phyloP scores from a whole-genome alignment of 2,329 filamentous ascomycete genomes.

The Coniochaeta sp. region DNA sequence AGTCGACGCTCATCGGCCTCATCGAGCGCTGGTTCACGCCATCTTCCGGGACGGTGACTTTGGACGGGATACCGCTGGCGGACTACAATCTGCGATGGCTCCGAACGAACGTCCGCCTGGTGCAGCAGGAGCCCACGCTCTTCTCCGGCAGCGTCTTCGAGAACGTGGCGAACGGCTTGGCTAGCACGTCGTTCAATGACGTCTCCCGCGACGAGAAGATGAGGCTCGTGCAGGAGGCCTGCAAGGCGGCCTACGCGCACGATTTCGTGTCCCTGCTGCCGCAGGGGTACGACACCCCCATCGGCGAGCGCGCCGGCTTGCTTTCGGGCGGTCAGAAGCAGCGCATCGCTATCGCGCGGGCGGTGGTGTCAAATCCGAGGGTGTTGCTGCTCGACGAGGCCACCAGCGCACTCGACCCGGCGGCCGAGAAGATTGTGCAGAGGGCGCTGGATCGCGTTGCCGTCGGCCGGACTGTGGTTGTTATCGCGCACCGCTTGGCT shows the following conservation, averaged over 20 bases:
- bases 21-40: conserved; percentile 33
- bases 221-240: neutral
- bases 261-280: conserved; percentile 16
- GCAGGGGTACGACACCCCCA: conserved; percentile 41
- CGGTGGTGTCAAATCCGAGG: conserved; percentile 30
- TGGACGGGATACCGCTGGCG: conserved; percentile 6
- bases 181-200: conserved; percentile 27
- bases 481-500: conserved; percentile 48
- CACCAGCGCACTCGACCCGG: conserved; percentile 35
- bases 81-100: conserved; percentile 29
- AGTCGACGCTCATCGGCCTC: conserved; percentile 34
- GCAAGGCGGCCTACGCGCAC: neutral
- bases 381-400: conserved; percentile 38
- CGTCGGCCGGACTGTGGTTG: conserved; percentile 39
- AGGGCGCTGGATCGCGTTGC: conserved; percentile 15
- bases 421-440: conserved; percentile 31
- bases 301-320: conserved; percentile 31
- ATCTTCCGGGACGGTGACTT: neutral
- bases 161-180: conserved; percentile 39
- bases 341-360: conserved; percentile 32
- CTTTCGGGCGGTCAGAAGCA: conserved; percentile 39
- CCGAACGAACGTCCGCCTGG: conserved; percentile 38
- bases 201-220: conserved; percentile 29
- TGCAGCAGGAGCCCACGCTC: conserved; percentile 49
- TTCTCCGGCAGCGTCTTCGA: conserved; percentile 45